These are phyloP conservation scores for Inga oerstediana DNA, from an alignment of 306 rosid genomes.

Conservation along the genomic window DNA sequence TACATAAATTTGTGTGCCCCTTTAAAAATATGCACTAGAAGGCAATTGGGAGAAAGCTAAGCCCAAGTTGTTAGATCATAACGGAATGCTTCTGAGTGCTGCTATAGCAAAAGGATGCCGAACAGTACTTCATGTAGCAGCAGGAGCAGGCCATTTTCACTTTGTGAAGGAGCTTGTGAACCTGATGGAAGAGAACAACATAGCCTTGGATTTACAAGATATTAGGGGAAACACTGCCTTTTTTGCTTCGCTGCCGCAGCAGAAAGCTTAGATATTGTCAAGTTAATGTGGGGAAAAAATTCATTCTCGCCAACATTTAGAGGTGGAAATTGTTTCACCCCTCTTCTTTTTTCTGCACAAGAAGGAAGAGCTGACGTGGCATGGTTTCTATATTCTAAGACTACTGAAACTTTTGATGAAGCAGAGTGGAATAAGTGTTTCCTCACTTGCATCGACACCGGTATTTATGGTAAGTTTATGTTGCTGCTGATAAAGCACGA, in stretches of 20 bases:
- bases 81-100: neutral
- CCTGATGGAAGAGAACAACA: neutral
- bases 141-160: neutral
- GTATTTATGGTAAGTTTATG: slow-evolving; percentile 27
- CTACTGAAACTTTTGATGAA: neutral
- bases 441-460: slow-evolving; percentile 36
- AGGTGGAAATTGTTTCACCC: slow-evolving; percentile 24
- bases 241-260: slow-evolving; percentile 38
- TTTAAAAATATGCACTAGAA: slow-evolving; percentile 31
- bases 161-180: slow-evolving; percentile 3
- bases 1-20: slow-evolving; percentile 43
- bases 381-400: neutral
- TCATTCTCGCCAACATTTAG: neutral
- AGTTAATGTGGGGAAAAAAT: neutral
- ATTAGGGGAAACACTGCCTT: slow-evolving; percentile 37
- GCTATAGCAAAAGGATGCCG: slow-evolving; percentile 28
- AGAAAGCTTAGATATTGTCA: slow-evolving; percentile 10
- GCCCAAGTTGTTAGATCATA: neutral
- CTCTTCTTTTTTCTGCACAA: slow-evolving; percentile 37
- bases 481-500: neutral
- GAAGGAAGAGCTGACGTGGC: slow-evolving; percentile 43
- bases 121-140: slow-evolving; percentile 40
- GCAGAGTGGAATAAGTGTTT: slow-evolving; percentile 14
- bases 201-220: slow-evolving; percentile 31
- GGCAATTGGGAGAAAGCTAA: slow-evolving; percentile 38